Conservation (phyloP, 495 filamentous ascomycete genomes). For the Annulohypoxylon bovei region DNA sequence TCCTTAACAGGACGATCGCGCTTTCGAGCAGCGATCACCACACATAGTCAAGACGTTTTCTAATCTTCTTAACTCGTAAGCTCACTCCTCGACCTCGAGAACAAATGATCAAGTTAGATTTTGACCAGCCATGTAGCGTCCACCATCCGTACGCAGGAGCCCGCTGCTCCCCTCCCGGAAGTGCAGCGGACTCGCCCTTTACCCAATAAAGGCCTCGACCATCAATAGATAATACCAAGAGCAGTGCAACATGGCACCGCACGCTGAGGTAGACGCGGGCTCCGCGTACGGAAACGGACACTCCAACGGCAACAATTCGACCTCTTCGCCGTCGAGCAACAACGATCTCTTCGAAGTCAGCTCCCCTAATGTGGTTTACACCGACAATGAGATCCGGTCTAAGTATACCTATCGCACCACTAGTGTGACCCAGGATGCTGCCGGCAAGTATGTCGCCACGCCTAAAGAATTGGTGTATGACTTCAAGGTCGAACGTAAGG, state of each 20-base stretch:
- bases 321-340: conserved; percentile 47
- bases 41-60: conserved; percentile 85
- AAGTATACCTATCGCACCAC: conserved; percentile 96
- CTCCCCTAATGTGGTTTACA: conserved; percentile 93
- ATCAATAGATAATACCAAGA: conserved; percentile 26
- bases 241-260: conserved; percentile 82
- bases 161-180: conserved; percentile 89
- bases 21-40: conserved; percentile 64
- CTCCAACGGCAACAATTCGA: conserved; percentile 45
- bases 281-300: conserved; percentile 76
- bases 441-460: conserved; percentile 82
- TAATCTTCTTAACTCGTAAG: conserved; percentile 89
- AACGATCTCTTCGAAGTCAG: conserved; percentile 78
- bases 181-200: conserved; percentile 80
- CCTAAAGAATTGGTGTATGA: conserved; percentile 92
- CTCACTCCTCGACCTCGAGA: conserved; percentile 9
- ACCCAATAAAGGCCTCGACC: conserved; percentile 64
- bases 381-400: conserved; percentile 85
- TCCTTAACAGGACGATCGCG: conserved; percentile 58
- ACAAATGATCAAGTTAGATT: conserved; percentile 9
- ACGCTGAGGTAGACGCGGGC: conserved; percentile 80
- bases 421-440: conserved; percentile 70
- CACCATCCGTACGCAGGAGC: conserved; percentile 98
- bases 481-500: conserved; percentile 95
- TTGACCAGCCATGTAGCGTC: conserved; percentile 62